Conservation (phyloP, 257 asterid species). For the Solanum piurae region DNA sequence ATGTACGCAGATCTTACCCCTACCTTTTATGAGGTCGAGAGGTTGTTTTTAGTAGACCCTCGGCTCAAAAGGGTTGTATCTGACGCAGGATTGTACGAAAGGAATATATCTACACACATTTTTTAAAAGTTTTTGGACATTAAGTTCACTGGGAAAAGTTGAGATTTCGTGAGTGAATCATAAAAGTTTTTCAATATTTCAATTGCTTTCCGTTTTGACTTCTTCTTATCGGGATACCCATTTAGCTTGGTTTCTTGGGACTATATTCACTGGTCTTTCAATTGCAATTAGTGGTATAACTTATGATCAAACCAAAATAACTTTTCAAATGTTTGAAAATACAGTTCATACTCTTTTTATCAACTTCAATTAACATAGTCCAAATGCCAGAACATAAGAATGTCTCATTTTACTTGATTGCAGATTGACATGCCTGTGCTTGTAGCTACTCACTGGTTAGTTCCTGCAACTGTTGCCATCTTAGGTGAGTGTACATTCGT, state of each 20-base stretch:
- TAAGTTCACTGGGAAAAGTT: not conserved
- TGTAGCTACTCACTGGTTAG: slow-evolving; percentile 84
- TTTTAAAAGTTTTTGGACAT: not conserved
- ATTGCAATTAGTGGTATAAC: not conserved
- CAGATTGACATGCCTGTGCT: slow-evolving; percentile 79
- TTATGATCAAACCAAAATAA: not conserved
- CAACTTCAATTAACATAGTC: not conserved
- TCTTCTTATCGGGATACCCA: not conserved
- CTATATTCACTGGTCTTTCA: not conserved
- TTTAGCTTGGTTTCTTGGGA: not conserved
- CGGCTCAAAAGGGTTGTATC: not conserved
- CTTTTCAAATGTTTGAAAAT: not conserved
- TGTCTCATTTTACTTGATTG: not conserved
- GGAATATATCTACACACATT: not conserved
- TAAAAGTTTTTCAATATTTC: not conserved
- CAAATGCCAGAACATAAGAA: not conserved
- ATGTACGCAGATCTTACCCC: not conserved
- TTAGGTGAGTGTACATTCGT: slow-evolving; percentile 39
- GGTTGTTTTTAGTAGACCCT: not conserved
- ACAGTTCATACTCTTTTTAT: not conserved
- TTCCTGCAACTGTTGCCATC: slow-evolving; percentile 63
- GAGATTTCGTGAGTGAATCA: not conserved
- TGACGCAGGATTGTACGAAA: not conserved
- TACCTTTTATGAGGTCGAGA: not conserved
- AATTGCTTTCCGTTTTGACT: not conserved